Percentiles rank a stretch among this genome's conserved stretches.
Conservation (phyloP, 192 early-diverging fungal genomes). For the Podila horticola region DNA sequence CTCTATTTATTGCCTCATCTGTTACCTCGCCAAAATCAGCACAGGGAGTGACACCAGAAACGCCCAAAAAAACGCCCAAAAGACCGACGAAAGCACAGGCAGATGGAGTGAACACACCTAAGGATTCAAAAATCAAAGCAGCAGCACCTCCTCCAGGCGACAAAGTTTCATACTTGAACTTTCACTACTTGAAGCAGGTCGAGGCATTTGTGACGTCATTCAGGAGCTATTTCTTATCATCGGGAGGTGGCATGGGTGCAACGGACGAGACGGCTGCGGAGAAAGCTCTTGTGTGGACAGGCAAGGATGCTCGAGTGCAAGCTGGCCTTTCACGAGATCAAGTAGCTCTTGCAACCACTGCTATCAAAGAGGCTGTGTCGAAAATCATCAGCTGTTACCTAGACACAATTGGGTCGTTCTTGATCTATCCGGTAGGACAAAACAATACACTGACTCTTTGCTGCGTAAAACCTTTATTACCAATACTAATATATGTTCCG, state of each 20-base stretch:
- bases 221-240: conserved; percentile 52
- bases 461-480: background rate
- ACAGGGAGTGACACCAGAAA: conserved; percentile 7
- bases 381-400: conserved; percentile 58
- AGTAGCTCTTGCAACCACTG: conserved; percentile 30
- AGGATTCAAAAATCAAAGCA: background rate
- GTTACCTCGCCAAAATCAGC: conserved; percentile 15
- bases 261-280: background rate
- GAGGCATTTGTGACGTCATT: conserved; percentile 60
- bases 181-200: conserved; percentile 55
- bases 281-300: conserved; percentile 19
- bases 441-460: too few relatives aligned
- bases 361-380: conserved; percentile 51
- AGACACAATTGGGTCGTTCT: conserved; percentile 46
- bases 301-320: conserved; percentile 32
- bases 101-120: background rate
- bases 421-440: conserved; percentile 59
- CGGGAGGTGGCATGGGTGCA: conserved; percentile 6
- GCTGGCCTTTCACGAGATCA: conserved; percentile 37
- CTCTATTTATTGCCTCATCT: conserved; percentile 15
- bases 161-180: conserved; percentile 51
- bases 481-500: background rate
- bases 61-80: conserved; percentile 19
- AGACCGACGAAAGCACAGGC: background rate
- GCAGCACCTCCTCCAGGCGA: conserved; percentile 2